Evolutionary conservation across 148 eudicot genomes (phyloP).

Genomic region (Simmondsia chinensis): DNA sequence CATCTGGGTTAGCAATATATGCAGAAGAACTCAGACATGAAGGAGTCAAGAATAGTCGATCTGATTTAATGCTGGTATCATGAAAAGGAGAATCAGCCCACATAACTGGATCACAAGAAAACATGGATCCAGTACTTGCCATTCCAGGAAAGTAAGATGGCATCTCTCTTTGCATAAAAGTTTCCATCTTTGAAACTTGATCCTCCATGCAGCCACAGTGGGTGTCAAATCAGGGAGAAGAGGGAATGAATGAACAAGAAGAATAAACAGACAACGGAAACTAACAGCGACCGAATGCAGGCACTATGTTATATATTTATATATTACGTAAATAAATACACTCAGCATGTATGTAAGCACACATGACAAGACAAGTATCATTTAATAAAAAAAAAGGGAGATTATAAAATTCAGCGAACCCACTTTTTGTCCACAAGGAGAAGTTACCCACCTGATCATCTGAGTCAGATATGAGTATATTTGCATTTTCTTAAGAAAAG

Average conservation of each 20-base stretch:
- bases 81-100: constrained; percentile 9
- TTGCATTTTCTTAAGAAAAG: background rate
- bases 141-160: constrained; percentile 14
- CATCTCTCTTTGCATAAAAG: constrained; percentile 21
- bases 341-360: constrained; percentile 5
- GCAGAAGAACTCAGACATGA: too few species aligned
- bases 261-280: constrained; percentile 3
- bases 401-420: constrained; percentile 14
- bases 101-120: constrained; percentile 4
- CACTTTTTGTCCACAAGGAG: constrained; percentile 10
- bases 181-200: constrained; percentile 20
- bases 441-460: constrained; percentile 1
- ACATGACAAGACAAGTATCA: constrained; percentile 24
- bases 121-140: constrained; percentile 10
- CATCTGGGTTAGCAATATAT: too few species aligned
- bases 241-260: background rate
- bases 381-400: background rate
- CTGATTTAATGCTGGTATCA: constrained; percentile 6
- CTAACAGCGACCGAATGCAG: constrained; percentile 9
- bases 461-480: constrained; percentile 15
- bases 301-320: constrained; percentile 8
- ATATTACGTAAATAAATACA: background rate
- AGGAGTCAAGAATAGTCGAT: too few species aligned
- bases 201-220: constrained; percentile 27
- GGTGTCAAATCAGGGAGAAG: background rate